phyloP scores from a whole-genome alignment of 305 asterid genomes.

The Fraxinus latifolia region DNA sequence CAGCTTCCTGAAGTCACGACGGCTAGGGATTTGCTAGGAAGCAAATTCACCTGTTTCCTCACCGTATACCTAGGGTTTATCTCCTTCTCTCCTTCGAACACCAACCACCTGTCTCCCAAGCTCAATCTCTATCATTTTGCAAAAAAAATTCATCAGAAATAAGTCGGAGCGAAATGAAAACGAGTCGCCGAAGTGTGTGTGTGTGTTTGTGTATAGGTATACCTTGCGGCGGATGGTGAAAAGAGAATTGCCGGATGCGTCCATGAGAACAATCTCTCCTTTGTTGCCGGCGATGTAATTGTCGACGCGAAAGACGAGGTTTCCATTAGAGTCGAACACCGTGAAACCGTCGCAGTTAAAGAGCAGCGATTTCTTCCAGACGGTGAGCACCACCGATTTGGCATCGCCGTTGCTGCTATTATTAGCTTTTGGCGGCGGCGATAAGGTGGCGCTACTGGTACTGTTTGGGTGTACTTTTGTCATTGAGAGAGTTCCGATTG shows the following conservation, averaged over 20 bases:
- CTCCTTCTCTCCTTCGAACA: conserved; percentile 33
- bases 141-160: neutral
- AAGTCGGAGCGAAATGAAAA: neutral
- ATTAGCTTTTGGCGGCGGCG: conserved; percentile 10
- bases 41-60: conserved; percentile 25
- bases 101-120: conserved; percentile 39
- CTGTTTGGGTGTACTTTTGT: conserved; percentile 34
- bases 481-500: conserved; percentile 6
- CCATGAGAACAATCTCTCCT: conserved; percentile 42
- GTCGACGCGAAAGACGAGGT: conserved; percentile 40
- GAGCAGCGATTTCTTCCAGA: conserved; percentile 45
- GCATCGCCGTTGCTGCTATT: neutral
- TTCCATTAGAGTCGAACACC: conserved; percentile 35
- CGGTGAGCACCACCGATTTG: conserved; percentile 29
- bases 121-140: conserved; percentile 29
- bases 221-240: conserved; percentile 47
- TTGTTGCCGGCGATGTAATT: conserved; percentile 33
- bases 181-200: neutral
- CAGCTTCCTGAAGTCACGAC: conserved; percentile 26
- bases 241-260: conserved; percentile 38
- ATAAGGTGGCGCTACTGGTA: neutral
- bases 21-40: conserved; percentile 28
- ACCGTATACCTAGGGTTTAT: conserved; percentile 31
- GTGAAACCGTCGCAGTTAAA: conserved; percentile 42
- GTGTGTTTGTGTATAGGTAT: neutral